Evolutionary conservation across 2,329 filamentous ascomycete species (phyloP).

Genomic region (Westerdykella aurantiaca): DNA sequence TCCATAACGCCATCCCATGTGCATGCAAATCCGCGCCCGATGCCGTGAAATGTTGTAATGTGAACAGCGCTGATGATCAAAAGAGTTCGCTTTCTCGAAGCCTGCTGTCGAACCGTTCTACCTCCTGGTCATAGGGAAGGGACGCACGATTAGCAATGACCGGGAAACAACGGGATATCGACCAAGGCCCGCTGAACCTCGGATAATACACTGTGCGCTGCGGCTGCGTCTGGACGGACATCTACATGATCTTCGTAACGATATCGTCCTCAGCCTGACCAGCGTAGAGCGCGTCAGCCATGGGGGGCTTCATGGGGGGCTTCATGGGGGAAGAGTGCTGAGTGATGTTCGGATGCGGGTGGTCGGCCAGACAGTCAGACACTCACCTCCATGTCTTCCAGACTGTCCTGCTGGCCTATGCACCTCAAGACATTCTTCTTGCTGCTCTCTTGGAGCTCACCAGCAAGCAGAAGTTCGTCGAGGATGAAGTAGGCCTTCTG

Average conservation of each 20-base stretch:
- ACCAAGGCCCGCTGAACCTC: conserved; percentile 7
- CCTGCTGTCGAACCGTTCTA: conserved; percentile 26
- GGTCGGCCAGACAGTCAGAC: conserved; percentile 6
- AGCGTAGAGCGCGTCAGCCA: conserved; percentile 38
- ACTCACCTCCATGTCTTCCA: conserved; percentile 99
- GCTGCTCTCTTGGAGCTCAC: conserved; percentile 97
- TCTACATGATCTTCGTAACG: conserved; percentile 79
- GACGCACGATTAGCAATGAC: conserved; percentile 23
- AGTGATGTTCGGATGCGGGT: conserved; percentile 11
- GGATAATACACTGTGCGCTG: conserved; percentile 8
- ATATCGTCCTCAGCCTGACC: conserved; percentile 76
- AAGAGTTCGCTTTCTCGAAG: conserved; percentile 29
- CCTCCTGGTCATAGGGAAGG: conserved; percentile 20
- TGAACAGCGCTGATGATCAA: conserved; percentile 12
- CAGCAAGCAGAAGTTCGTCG: conserved; percentile 89
- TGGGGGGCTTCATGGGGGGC: conserved; percentile 27
- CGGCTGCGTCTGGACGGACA: conserved; percentile 1
- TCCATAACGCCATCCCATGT: conserved; percentile 20
- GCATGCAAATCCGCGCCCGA: conserved; percentile 5
- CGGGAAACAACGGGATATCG: conserved; percentile 7
- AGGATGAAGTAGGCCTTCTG: conserved; percentile 99
- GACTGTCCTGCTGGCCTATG: conserved; percentile 92
- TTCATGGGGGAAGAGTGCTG: conserved; percentile 11
- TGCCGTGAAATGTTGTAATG: not conserved
- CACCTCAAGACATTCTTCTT: conserved; percentile 98